Percentiles rank a stretch among this genome's conserved stretches.
These are phyloP conservation scores for Wickerhamomyces ciferrii DNA, from an alignment of 805 yeast species.

Conservation along the genomic window DNA sequence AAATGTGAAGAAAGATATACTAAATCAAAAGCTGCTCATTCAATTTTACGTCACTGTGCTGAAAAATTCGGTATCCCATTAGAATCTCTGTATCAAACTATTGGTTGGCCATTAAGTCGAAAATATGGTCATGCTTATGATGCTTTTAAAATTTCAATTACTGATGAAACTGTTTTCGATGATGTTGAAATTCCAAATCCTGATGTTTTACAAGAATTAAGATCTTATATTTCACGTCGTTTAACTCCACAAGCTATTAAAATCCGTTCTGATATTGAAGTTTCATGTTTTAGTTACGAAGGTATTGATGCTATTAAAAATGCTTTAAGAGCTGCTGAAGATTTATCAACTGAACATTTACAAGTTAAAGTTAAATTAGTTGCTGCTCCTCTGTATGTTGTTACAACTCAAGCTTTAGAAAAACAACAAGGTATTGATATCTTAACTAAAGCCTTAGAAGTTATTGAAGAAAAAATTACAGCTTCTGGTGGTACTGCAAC, in stretches of 20 bases:
- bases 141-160: slow-evolving; percentile 93
- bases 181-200: slow-evolving; percentile 50
- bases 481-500: slow-evolving; percentile 81
- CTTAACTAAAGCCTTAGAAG: slow-evolving; percentile 74
- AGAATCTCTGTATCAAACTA: slow-evolving; percentile 77
- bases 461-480: slow-evolving; percentile 64
- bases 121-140: slow-evolving; percentile 97
- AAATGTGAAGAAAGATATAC: slow-evolving; percentile 97
- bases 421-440: slow-evolving; percentile 82
- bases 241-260: slow-evolving; percentile 97
- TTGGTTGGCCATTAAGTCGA: slow-evolving; percentile 97
- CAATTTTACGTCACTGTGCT: slow-evolving; percentile 97
- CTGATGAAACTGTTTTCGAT: slow-evolving; percentile 82
- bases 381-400: slow-evolving; percentile 94
- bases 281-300: slow-evolving; percentile 93
- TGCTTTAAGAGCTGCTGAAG: slow-evolving; percentile 86
- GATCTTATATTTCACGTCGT: slow-evolving; percentile 70
- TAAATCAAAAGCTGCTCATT: slow-evolving; percentile 95
- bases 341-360: slow-evolving; percentile 72
- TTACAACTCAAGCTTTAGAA: slow-evolving; percentile 89
- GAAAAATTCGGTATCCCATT: slow-evolving; percentile 88
- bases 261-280: slow-evolving; percentile 98
- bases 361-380: slow-evolving; percentile 92
- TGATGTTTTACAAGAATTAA: background rate
- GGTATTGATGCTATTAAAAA: slow-evolving; percentile 96